Percentiles rank a stretch among this genome's conserved stretches.
phyloP scores from a whole-genome alignment of 108 stramenopile species.

The Discostella stelligeroides region DNA sequence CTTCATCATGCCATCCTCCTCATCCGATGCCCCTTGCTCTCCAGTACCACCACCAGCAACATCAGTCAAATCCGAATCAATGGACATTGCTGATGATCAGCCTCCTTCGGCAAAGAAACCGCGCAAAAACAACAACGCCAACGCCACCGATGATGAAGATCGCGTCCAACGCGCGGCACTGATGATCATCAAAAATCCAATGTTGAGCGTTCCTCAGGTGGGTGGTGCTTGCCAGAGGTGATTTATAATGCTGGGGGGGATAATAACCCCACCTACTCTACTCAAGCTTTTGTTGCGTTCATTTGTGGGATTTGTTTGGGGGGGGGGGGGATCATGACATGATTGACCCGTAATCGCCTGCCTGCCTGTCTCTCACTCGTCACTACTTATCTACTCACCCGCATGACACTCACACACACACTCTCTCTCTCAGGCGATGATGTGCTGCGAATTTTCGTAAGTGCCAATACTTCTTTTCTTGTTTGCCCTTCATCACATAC shows the following conservation, averaged over 20 bases:
- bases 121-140: neutral
- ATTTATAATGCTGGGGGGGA: too few relatives aligned
- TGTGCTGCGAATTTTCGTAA: slow-evolving; percentile 6
- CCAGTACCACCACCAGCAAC: too few relatives aligned
- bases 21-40: too few relatives aligned
- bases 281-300: too few relatives aligned
- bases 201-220: slow-evolving; percentile 11
- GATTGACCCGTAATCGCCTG: neutral
- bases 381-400: neutral
- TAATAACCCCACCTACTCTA: too few relatives aligned
- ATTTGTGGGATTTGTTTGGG: too few relatives aligned
- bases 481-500: neutral
- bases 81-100: slow-evolving; percentile 11
- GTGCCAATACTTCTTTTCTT: neutral
- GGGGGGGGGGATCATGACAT: too few relatives aligned
- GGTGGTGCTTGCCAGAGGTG: neutral
- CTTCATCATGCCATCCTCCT: too few relatives aligned
- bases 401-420: neutral
- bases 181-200: slow-evolving; percentile 9
- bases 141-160: slow-evolving; percentile 1
- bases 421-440: slow-evolving; percentile 5
- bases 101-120: slow-evolving; percentile 2
- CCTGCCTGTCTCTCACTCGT: neutral
- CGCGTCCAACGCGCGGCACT: slow-evolving; percentile 7
- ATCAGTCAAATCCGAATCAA: slow-evolving; percentile 1